Percentiles rank a stretch among this genome's conserved stretches.
Evolutionary conservation across 2,329 filamentous ascomycete genomes (phyloP).

Genomic region (Botrytis fragariae): DNA sequence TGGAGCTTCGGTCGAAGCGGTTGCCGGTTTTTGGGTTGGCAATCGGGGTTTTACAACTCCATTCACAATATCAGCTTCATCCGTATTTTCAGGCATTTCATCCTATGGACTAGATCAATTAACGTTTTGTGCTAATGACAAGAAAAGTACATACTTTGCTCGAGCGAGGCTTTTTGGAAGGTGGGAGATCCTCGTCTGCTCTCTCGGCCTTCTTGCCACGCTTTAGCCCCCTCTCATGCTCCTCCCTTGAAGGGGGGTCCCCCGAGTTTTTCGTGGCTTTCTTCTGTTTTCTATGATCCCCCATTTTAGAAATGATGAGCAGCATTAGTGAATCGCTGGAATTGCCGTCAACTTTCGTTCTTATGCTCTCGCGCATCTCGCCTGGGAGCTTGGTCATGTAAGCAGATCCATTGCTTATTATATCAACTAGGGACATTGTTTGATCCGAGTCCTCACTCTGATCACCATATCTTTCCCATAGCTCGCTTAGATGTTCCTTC

Average conservation of each 20-base stretch:
- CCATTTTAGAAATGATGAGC: background rate
- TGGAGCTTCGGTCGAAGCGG: background rate
- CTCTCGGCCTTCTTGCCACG: background rate
- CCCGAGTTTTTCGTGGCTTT: background rate
- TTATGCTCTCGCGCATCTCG: background rate
- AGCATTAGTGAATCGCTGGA: background rate
- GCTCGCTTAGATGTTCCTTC: background rate
- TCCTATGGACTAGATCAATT: background rate
- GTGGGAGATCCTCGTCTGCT: background rate
- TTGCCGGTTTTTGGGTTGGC: background rate
- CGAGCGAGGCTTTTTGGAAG: background rate
- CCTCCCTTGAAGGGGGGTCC: background rate
- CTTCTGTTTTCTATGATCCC: background rate
- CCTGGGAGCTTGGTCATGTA: background rate
- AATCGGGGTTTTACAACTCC: background rate
- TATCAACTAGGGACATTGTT: background rate
- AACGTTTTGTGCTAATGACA: background rate
- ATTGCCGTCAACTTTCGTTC: background rate
- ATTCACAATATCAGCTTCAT: background rate
- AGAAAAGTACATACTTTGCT: background rate
- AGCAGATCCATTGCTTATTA: constrained; percentile 3
- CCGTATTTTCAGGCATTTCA: background rate
- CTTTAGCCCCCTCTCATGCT: background rate
- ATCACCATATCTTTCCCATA: background rate
- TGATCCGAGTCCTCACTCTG: background rate